phyloP scores from a whole-genome alignment of 495 filamentous ascomycete species.

The Hypoxylon crocopeplum region DNA sequence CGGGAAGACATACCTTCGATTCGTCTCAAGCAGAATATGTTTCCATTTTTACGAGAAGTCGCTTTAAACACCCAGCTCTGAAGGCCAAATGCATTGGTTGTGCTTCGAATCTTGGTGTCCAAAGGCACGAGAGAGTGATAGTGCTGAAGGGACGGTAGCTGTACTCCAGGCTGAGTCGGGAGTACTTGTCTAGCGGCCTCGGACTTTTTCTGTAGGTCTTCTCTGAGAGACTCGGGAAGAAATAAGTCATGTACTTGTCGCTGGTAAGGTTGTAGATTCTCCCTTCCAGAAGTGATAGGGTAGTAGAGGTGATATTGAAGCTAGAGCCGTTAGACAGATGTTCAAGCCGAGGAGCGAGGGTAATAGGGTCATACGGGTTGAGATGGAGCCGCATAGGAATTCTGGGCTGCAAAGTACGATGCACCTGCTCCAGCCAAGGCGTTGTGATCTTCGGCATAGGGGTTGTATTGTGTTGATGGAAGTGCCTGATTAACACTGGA shows the following conservation, averaged over 20 bases:
- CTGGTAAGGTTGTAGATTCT: slow-evolving; percentile 81
- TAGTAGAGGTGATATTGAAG: slow-evolving; percentile 94
- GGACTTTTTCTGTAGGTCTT: slow-evolving; percentile 87
- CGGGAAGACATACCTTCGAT: slow-evolving; percentile 70
- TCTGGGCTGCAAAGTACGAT: slow-evolving; percentile 55
- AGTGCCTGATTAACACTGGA: slow-evolving; percentile 59
- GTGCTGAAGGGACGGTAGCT: slow-evolving; percentile 77
- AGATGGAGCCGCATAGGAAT: slow-evolving; percentile 53
- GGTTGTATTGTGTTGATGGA: slow-evolving; percentile 64
- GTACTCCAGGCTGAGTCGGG: slow-evolving; percentile 63
- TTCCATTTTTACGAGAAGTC: slow-evolving; percentile 84
- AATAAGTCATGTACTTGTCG: slow-evolving; percentile 88
- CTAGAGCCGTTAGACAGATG: slow-evolving; percentile 40
- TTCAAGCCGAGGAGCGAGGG: background rate
- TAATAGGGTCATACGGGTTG: slow-evolving; percentile 67
- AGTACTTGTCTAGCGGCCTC: slow-evolving; percentile 86
- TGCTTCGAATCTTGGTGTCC: slow-evolving; percentile 77
- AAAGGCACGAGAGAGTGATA: slow-evolving; percentile 93
- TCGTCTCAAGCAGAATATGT: slow-evolving; percentile 80
- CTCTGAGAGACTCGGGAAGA: slow-evolving; percentile 79
- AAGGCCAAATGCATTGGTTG: slow-evolving; percentile 77
- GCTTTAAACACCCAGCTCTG: slow-evolving; percentile 96
- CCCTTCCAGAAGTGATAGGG: slow-evolving; percentile 79
- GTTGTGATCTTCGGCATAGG: slow-evolving; percentile 67
- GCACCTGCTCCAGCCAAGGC: slow-evolving; percentile 54